A percentile compares a stretch with the other conserved stretches of the same genome.
Conservation (phyloP, 2,329 filamentous ascomycete species). For the Arthrinium phaeospermum region DNA sequence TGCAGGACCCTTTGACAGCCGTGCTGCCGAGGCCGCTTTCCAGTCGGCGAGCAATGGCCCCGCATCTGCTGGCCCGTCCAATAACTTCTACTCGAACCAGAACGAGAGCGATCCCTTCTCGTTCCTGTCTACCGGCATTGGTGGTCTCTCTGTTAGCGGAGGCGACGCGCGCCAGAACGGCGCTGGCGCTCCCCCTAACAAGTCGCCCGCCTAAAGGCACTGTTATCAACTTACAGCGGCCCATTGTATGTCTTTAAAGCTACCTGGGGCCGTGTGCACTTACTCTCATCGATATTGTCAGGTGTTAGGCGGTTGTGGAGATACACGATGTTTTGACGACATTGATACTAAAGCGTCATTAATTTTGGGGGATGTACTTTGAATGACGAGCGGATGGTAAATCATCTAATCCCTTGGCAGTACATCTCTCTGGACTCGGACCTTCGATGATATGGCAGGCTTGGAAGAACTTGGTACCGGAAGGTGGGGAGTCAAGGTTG, state of each 20-base stretch:
- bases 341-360: conserved; percentile 29
- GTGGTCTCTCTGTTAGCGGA: conserved; percentile 73
- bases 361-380: conserved; percentile 43
- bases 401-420: conserved; percentile 49
- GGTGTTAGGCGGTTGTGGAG: conserved; percentile 11
- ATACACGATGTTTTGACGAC: conserved; percentile 23
- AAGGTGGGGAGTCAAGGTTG: conserved; percentile 40
- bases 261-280: conserved; percentile 14
- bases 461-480: conserved; percentile 50
- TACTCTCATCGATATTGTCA: conserved; percentile 11
- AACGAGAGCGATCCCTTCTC: conserved; percentile 78
- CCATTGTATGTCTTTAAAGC: conserved; percentile 24
- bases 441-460: conserved; percentile 46
- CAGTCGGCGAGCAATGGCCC: conserved; percentile 84
- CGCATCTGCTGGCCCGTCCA: conserved; percentile 76
- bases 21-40: conserved; percentile 93
- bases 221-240: conserved; percentile 21
- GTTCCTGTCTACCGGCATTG: conserved; percentile 77
- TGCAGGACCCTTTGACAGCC: conserved; percentile 88
- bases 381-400: conserved; percentile 48
- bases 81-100: conserved; percentile 72
- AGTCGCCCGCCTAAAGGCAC: conserved; percentile 60
- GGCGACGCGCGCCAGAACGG: conserved; percentile 69
- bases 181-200: conserved; percentile 59
- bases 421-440: conserved; percentile 50